These are phyloP conservation scores for Mucor saturninus DNA, from an alignment of 371 early-diverging fungal species.

Conservation along the genomic window DNA sequence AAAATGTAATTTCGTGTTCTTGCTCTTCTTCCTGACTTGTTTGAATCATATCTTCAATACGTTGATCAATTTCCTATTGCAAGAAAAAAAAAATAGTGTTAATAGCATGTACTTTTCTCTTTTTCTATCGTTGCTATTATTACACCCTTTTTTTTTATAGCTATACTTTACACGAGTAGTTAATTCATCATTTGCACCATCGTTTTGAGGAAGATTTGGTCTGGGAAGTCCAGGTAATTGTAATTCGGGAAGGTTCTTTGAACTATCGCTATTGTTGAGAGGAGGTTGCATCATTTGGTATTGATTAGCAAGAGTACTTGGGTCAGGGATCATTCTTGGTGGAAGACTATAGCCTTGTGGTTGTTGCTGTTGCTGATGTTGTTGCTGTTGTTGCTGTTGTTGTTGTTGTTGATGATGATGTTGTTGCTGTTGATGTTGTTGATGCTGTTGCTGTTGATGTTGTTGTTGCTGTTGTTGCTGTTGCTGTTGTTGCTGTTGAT, in stretches of 20 bases:
- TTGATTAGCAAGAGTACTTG: conserved; percentile 22
- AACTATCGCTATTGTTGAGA: conserved; percentile 13
- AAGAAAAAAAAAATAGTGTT: not conserved
- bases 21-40: conserved; percentile 15
- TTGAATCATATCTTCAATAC: conserved; percentile 35
- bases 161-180: conserved; percentile 6
- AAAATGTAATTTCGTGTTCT: conserved; percentile 26
- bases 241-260: conserved; percentile 17
- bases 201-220: conserved; percentile 51
- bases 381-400: not conserved
- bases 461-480: conserved; percentile 3
- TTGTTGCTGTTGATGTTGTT: conserved; percentile 5
- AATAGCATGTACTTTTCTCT: not conserved
- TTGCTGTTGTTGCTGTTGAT: conserved; percentile 5
- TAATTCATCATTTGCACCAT: conserved; percentile 43
- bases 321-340: conserved; percentile 25
- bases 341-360: conserved; percentile 14
- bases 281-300: conserved; percentile 23
- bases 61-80: conserved; percentile 50
- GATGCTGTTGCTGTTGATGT: conserved; percentile 4
- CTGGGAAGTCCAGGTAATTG: conserved; percentile 37
- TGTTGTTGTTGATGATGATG: conserved; percentile 9
- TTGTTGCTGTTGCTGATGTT: conserved; percentile 4
- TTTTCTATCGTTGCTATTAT: not conserved
- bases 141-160: no score